phyloP scores from a whole-genome alignment of 495 filamentous ascomycete genomes.

The Penicillium angulare region DNA sequence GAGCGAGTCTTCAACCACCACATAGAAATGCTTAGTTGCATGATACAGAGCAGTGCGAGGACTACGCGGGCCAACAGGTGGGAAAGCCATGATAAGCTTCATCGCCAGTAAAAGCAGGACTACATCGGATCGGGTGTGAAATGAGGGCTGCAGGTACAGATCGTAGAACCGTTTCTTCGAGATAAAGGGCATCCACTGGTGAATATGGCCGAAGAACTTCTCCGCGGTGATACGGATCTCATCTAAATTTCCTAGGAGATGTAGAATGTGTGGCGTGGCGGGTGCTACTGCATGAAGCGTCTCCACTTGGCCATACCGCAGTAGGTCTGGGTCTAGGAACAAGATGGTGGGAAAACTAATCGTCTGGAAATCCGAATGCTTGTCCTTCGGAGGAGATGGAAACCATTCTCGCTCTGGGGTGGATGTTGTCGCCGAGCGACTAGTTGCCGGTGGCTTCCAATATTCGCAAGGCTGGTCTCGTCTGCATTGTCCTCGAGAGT shows the following conservation, averaged over 20 bases:
- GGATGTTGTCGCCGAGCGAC: constrained; percentile 2
- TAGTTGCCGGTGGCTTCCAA: constrained; percentile 3
- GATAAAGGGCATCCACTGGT: constrained; percentile 51
- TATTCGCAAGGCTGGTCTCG: constrained; percentile 18
- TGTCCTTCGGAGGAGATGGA: constrained; percentile 2
- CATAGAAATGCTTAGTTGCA: constrained; percentile 39
- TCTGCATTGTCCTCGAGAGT: constrained; percentile 4
- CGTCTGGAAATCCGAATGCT: constrained; percentile 8
- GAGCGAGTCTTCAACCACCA: constrained; percentile 38
- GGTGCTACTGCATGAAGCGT: not conserved
- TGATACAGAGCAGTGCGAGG: constrained; percentile 38
- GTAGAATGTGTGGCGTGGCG: constrained; percentile 13
- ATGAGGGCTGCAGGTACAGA: constrained; percentile 16
- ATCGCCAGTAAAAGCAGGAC: constrained; percentile 49
- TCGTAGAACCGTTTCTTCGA: constrained; percentile 45
- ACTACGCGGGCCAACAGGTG: constrained; percentile 13
- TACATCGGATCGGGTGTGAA: constrained; percentile 35
- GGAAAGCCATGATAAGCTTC: constrained; percentile 35
- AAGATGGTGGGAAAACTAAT: constrained; percentile 20
- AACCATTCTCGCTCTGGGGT: constrained; percentile 6
- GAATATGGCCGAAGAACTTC: constrained; percentile 23
- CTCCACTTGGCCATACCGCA: constrained; percentile 15
- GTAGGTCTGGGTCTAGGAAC: constrained; percentile 19
- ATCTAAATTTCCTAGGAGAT: constrained; percentile 20
- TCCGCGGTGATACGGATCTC: constrained; percentile 16